Percentiles rank a stretch among this genome's conserved stretches.
Conservation (phyloP, 371 early-diverging fungal genomes). For the Zopfochytrium polystomum region DNA sequence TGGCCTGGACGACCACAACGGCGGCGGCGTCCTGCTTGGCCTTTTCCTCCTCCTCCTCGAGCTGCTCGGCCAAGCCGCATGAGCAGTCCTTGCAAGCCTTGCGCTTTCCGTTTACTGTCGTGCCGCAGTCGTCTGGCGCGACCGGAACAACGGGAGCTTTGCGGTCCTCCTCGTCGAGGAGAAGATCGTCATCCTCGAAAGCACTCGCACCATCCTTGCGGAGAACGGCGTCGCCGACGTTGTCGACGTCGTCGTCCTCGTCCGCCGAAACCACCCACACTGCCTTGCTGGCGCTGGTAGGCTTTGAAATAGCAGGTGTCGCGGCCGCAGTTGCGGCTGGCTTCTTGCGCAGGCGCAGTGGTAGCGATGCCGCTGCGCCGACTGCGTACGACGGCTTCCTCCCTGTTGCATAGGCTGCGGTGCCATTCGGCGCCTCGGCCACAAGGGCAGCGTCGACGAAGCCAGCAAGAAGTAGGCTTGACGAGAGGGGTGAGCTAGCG, state of each 20-base stretch:
- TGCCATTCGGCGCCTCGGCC: conserved; percentile 19
- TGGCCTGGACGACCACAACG: conserved; percentile 38
- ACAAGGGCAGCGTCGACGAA: conserved; percentile 54
- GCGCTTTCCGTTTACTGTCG: conserved; percentile 59
- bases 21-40: conserved; percentile 27
- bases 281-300: conserved; percentile 30
- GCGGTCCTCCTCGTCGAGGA: conserved; percentile 81
- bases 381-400: conserved; percentile 84
- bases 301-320: conserved; percentile 4
- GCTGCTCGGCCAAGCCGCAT: conserved; percentile 87
- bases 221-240: conserved; percentile 52
- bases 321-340: conserved; percentile 32
- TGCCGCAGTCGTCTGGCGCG: conserved; percentile 27
- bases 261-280: conserved; percentile 64
- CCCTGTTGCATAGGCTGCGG: conserved; percentile 59
- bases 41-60: conserved; percentile 50
- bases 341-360: conserved; percentile 59
- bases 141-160: conserved; percentile 49
- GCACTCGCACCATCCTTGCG: too few relatives aligned
- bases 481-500: conserved; percentile 51
- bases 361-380: conserved; percentile 64
- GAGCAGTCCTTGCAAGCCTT: conserved; percentile 97
- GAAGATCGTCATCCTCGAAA: conserved; percentile 80
- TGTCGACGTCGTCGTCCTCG: conserved; percentile 60
- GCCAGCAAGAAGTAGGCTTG: conserved; percentile 63